Conservation (phyloP, 257 asterid species). For the Fraxinus pennsylvanica region DNA sequence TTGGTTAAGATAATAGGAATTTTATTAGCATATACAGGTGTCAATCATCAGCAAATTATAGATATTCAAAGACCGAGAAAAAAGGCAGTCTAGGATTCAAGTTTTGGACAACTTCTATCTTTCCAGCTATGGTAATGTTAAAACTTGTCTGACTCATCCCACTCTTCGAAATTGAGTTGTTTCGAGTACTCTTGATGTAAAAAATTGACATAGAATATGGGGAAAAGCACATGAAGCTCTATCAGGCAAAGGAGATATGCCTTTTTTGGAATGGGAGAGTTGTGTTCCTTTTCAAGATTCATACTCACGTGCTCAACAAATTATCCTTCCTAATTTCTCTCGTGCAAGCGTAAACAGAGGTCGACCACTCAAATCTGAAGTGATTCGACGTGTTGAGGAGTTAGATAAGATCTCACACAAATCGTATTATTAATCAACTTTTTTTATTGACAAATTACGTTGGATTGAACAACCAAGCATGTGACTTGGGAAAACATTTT, state of each 20-base stretch:
- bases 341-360: neutral
- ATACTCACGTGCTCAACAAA: conserved; percentile 25
- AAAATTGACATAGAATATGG: conserved; percentile 5
- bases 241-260: conserved; percentile 23
- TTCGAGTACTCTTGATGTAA: neutral
- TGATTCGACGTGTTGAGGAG: neutral
- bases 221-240: conserved; percentile 22
- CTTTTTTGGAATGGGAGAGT: conserved; percentile 33
- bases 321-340: neutral
- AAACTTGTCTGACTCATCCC: conserved; percentile 28
- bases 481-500: neutral
- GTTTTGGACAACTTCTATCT: conserved; percentile 19
- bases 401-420: neutral
- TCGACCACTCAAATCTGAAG: neutral
- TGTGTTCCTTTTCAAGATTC: conserved; percentile 27
- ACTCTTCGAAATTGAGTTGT: conserved; percentile 13
- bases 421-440: neutral
- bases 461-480: neutral
- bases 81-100: neutral
- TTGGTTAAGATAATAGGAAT: neutral
- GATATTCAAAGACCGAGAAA: conserved; percentile 23
- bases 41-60: conserved; percentile 31
- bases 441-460: neutral
- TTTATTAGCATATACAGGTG: conserved; percentile 30
- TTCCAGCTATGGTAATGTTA: conserved; percentile 27